Percentiles rank a stretch among this genome's conserved stretches.
Evolutionary conservation across 192 early-diverging fungal species (phyloP).

Genomic region (Anaeromyces robustus): DNA sequence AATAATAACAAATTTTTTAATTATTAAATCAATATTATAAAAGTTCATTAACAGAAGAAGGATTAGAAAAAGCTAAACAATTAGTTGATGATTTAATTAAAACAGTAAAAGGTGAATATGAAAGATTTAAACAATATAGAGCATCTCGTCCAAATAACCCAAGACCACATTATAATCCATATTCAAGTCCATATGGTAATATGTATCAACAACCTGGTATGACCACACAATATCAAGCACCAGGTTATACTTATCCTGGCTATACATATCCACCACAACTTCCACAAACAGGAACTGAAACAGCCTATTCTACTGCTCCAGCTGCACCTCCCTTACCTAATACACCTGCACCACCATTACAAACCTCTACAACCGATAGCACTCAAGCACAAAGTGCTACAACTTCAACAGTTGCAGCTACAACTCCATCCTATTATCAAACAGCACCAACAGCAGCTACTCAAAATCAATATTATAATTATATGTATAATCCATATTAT

Average conservation of each 20-base stretch:
- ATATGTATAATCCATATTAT: neutral
- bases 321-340: too few relatives aligned
- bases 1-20: too few relatives aligned
- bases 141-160: neutral
- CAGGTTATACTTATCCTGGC: neutral
- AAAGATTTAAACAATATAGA: conserved; percentile 23
- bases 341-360: neutral
- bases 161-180: neutral
- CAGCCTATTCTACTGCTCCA: neutral
- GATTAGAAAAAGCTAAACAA: conserved; percentile 44
- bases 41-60: conserved; percentile 47
- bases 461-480: neutral
- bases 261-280: neutral
- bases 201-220: neutral
- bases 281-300: neutral
- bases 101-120: conserved; percentile 58
- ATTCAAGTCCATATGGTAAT: neutral
- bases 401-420: neutral
- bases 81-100: conserved; percentile 62
- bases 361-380: neutral
- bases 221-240: neutral
- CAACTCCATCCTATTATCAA: neutral
- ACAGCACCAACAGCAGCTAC: neutral
- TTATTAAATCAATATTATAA: too few relatives aligned
- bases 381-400: too few relatives aligned